Percentiles rank a stretch among this genome's conserved stretches.
Conservation (phyloP, 768 basidiomycete genomes). For the Filobasidium wieringae region DNA sequence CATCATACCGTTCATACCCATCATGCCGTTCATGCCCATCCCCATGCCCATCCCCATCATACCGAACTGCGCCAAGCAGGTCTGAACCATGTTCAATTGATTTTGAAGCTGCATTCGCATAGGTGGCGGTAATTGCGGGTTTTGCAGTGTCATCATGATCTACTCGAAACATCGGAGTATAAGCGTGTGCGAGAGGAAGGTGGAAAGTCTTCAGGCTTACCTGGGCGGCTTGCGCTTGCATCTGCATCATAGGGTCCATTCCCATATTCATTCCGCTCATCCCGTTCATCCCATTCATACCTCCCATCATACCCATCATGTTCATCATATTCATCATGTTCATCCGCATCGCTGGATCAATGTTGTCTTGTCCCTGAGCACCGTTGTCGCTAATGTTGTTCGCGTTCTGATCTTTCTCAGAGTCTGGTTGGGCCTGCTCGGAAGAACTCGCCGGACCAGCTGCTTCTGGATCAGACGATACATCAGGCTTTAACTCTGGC, state of each 20-base stretch:
- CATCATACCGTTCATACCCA: conserved; percentile 16
- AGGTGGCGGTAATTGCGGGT: conserved; percentile 56
- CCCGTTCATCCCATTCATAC: not conserved
- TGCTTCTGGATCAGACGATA: not conserved
- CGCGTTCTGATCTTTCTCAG: conserved; percentile 35
- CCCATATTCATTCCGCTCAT: conserved; percentile 18
- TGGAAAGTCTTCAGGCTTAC: conserved; percentile 12
- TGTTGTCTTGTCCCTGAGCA: conserved; percentile 8
- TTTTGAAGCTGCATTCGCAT: conserved; percentile 70
- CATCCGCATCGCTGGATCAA: conserved; percentile 6
- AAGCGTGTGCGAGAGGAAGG: not conserved
- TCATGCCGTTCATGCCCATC: conserved; percentile 16
- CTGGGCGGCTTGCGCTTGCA: conserved; percentile 26
- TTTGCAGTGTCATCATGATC: conserved; percentile 65
- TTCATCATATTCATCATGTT: conserved; percentile 2
- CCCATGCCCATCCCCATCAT: conserved; percentile 48
- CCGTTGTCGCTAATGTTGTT: conserved; percentile 32
- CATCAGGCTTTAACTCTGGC: not conserved
- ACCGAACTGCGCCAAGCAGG: conserved; percentile 68
- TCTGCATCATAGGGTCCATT: conserved; percentile 26
- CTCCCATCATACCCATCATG: conserved; percentile 8
- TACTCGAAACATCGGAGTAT: conserved; percentile 45
- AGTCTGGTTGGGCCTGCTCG: not conserved
- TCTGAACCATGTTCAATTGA: conserved; percentile 68
- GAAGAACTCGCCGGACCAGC: not conserved